Percentiles rank a stretch among this genome's conserved stretches.
Evolutionary conservation across 1,139 yeast species (phyloP).

Genomic region (Torulaspora globosa): DNA sequence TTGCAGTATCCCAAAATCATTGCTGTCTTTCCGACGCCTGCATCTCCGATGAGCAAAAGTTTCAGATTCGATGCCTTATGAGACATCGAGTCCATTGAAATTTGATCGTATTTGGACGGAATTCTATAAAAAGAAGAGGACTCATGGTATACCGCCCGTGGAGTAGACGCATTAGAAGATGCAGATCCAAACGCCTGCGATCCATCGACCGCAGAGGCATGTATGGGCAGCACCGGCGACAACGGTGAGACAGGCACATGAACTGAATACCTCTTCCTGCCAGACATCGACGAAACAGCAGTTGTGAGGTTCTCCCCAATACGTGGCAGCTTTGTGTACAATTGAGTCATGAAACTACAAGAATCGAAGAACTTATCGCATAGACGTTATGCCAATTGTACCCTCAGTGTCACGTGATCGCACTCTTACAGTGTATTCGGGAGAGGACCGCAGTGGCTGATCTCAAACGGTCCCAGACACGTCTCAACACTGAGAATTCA

Average conservation of each 20-base stretch:
- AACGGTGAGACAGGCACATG: constrained; percentile 14
- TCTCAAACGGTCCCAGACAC: no score
- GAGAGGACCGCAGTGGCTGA: no score
- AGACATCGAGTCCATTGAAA: constrained; percentile 14
- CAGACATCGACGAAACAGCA: constrained; percentile 9
- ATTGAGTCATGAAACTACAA: no score
- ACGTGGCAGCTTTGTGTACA: not conserved
- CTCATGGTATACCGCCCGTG: constrained; percentile 10
- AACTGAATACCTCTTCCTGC: constrained; percentile 17
- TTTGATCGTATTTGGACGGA: constrained; percentile 10
- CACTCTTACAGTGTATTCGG: no score
- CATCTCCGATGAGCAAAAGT: constrained; percentile 40
- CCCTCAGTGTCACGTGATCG: no score
- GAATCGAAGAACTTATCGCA: not conserved
- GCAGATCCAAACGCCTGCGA: constrained; percentile 1
- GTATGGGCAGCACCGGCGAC: constrained; percentile 19
- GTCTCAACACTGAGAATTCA: no score
- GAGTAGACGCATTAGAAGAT: constrained; percentile 15
- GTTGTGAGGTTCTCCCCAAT: not conserved
- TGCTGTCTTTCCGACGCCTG: constrained; percentile 45
- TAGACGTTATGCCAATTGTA: no score
- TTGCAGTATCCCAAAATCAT: constrained; percentile 42
- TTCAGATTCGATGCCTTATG: constrained; percentile 35
- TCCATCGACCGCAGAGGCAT: constrained; percentile 10
- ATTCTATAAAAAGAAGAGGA: constrained; percentile 12